Percentiles rank a stretch among this genome's conserved stretches.
Conservation (phyloP, 257 asterid species). For the Solanum peruvianum region DNA sequence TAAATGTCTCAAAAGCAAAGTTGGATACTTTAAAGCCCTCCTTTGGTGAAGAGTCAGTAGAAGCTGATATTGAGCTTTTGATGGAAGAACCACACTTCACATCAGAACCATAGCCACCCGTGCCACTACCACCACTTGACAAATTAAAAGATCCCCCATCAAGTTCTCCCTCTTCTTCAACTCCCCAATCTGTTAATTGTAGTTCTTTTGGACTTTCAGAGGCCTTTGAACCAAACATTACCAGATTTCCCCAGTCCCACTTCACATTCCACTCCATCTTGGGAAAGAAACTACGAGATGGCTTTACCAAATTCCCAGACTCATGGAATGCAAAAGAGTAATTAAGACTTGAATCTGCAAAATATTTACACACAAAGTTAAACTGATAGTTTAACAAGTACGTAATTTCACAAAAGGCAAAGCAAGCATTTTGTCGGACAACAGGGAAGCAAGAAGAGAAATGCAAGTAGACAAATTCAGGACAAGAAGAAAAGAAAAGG, state of each 20-base stretch:
- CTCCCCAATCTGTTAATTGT: slow-evolving; percentile 60
- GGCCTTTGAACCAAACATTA: slow-evolving; percentile 36
- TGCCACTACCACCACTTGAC: slow-evolving; percentile 38
- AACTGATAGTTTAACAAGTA: background rate
- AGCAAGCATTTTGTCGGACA: background rate
- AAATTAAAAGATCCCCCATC: slow-evolving; percentile 54
- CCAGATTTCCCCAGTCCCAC: slow-evolving; percentile 72
- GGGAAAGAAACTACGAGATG: slow-evolving; percentile 10
- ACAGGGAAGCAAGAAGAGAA: background rate
- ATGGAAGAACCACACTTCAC: slow-evolving; percentile 58
- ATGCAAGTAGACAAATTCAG: background rate
- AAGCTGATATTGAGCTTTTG: slow-evolving; percentile 76
- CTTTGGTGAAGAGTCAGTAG: slow-evolving; percentile 53
- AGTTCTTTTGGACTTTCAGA: slow-evolving; percentile 47
- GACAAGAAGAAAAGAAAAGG: background rate
- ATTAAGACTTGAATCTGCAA: slow-evolving; percentile 18
- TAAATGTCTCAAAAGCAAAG: slow-evolving; percentile 31
- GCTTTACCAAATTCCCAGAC: slow-evolving; percentile 14
- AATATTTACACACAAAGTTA: background rate
- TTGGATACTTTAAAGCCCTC: slow-evolving; percentile 27
- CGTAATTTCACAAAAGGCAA: background rate
- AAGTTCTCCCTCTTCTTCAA: slow-evolving; percentile 52
- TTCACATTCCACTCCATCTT: slow-evolving; percentile 73
- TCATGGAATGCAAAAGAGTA: slow-evolving; percentile 14
- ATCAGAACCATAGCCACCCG: slow-evolving; percentile 54